phyloP scores from a whole-genome alignment of 2,329 filamentous ascomycete genomes.

The Fusarium longipes region DNA sequence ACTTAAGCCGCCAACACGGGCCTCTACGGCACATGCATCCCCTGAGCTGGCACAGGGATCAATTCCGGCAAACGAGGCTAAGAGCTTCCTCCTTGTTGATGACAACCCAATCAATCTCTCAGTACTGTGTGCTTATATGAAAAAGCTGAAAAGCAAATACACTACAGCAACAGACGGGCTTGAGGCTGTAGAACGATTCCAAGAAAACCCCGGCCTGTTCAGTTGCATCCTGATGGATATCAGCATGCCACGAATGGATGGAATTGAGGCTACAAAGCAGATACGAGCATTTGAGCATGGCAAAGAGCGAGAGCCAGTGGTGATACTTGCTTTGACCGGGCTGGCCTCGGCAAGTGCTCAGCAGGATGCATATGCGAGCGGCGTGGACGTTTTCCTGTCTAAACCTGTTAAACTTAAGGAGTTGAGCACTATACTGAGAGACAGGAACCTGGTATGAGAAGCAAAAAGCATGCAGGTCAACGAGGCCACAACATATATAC shows the following conservation, averaged over 20 bases:
- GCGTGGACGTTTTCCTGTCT: constrained; percentile 65
- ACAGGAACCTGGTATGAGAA: constrained; percentile 11
- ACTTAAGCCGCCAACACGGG: not conserved
- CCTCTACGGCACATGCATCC: not conserved
- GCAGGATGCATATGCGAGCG: constrained; percentile 63
- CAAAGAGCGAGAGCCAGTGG: constrained; percentile 53
- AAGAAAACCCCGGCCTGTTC: constrained; percentile 38
- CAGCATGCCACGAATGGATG: constrained; percentile 68
- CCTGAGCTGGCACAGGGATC: not conserved
- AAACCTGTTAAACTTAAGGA: constrained; percentile 62
- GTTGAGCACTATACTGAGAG: constrained; percentile 43
- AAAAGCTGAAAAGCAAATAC: constrained; percentile 48
- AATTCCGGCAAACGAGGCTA: not conserved
- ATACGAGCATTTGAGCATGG: constrained; percentile 62
- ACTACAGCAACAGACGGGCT: constrained; percentile 50
- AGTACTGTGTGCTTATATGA: constrained; percentile 47
- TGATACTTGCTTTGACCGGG: constrained; percentile 65
- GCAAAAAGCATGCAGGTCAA: not conserved
- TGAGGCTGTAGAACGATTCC: constrained; percentile 50
- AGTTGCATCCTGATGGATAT: constrained; percentile 60
- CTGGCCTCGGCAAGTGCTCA: constrained; percentile 61
- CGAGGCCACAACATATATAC: constrained; percentile 8
- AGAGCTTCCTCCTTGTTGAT: constrained; percentile 37
- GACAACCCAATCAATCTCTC: constrained; percentile 41
- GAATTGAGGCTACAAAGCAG: constrained; percentile 59